Evolutionary conservation across 179 eudicot species (phyloP).

Genomic region (Drosera spatulata): DNA sequence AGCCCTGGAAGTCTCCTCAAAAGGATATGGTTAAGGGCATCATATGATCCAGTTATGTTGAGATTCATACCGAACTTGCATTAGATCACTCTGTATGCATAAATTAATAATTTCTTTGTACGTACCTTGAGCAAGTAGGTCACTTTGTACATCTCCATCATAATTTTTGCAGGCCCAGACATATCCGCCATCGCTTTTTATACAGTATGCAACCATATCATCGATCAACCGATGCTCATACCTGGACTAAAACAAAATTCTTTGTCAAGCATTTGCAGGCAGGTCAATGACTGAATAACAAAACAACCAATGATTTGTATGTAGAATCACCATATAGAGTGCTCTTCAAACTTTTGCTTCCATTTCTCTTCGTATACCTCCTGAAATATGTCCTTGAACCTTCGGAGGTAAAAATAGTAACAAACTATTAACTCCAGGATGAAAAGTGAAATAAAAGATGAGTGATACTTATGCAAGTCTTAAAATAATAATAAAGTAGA

Average conservation of each 20-base stretch:
- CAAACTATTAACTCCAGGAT: slow-evolving; percentile 1
- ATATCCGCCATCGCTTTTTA: slow-evolving; percentile 98
- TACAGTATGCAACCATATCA: slow-evolving; percentile 97
- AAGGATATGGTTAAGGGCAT: no score
- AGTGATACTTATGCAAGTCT: background rate
- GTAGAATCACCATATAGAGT: slow-evolving; percentile 72
- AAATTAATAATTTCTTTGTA: background rate
- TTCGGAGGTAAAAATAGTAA: slow-evolving; percentile 9
- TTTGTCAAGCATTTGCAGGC: slow-evolving; percentile 1
- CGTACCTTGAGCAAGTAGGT: slow-evolving; percentile 96
- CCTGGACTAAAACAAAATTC: slow-evolving; percentile 29
- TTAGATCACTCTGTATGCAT: background rate
- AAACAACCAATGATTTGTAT: background rate
- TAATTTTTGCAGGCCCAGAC: slow-evolving; percentile 20
- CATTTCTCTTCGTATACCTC: slow-evolving; percentile 90
- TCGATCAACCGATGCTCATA: slow-evolving; percentile 98
- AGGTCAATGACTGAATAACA: background rate
- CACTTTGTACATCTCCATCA: slow-evolving; percentile 98
- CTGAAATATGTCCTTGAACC: slow-evolving; percentile 97
- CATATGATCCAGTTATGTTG: no score
- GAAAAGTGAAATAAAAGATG: background rate
- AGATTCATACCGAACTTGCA: background rate
- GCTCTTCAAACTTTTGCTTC: slow-evolving; percentile 86
- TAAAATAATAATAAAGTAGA: background rate
- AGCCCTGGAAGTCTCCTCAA: no score